Evolutionary conservation across 163 green algal genomes (phyloP).

Genomic region (Picocystis sp.): DNA sequence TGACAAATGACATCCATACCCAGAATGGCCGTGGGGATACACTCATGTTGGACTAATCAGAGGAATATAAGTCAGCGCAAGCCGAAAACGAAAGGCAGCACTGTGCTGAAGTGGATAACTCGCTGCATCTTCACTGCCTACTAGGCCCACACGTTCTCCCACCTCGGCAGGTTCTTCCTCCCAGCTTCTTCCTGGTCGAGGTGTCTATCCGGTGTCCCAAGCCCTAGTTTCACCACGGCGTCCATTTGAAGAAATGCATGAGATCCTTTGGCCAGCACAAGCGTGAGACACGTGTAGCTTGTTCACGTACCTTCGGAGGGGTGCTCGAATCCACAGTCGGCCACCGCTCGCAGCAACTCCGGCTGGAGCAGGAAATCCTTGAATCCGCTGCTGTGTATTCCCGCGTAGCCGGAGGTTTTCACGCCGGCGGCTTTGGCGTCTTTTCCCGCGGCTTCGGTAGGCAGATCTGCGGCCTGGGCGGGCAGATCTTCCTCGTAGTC

Average conservation of each 20-base stretch:
- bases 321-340: constrained; percentile 97
- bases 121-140: no score
- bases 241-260: no score
- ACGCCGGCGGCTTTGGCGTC: not conserved
- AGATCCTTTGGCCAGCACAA: not conserved
- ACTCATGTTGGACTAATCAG: constrained; percentile 93
- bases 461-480: no score
- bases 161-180: no score
- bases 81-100: not conserved
- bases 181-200: no score
- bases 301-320: constrained; percentile 73
- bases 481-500: constrained; percentile 7
- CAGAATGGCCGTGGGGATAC: constrained; percentile 94
- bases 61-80: not conserved
- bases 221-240: no score
- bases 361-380: constrained; percentile 97
- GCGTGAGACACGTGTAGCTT: not conserved
- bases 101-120: not conserved
- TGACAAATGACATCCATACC: constrained; percentile 97
- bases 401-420: constrained; percentile 62
- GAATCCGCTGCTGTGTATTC: constrained; percentile 93
- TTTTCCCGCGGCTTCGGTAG: constrained; percentile 1
- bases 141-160: no score
- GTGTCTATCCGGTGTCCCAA: no score
- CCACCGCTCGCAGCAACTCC: constrained; percentile 51